These are phyloP conservation scores for Podospora pseudopauciseta DNA, from an alignment of 495 filamentous ascomycete genomes.

Conservation along the genomic window DNA sequence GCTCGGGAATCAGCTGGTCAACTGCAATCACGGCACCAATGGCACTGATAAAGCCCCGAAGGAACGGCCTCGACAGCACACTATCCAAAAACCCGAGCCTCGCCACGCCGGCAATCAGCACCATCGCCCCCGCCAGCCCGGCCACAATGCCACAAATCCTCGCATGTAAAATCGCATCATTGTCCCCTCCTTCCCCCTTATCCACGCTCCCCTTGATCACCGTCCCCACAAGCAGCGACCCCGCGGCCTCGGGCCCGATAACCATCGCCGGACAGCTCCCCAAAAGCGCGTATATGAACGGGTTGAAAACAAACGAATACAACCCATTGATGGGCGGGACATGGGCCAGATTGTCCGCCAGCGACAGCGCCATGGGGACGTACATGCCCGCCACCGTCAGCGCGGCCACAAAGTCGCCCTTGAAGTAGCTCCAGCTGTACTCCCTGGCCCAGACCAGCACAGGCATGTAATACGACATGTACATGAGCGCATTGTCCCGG, in stretches of 20 bases:
- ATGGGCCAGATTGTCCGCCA: constrained; percentile 90
- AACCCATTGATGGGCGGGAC: constrained; percentile 93
- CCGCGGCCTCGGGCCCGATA: constrained; percentile 93
- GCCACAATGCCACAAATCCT: constrained; percentile 86
- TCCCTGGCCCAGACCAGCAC: constrained; percentile 82
- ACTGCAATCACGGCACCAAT: constrained; percentile 95
- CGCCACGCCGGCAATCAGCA: constrained; percentile 75
- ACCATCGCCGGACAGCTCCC: constrained; percentile 90
- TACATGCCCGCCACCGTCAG: constrained; percentile 96
- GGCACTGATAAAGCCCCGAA: constrained; percentile 93
- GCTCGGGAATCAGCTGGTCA: constrained; percentile 88
- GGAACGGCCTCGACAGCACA: constrained; percentile 86
- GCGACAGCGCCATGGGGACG: constrained; percentile 92
- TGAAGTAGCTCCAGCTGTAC: constrained; percentile 75
- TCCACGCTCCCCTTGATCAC: constrained; percentile 78
- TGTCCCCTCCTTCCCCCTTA: constrained; percentile 63
- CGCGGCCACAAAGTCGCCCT: constrained; percentile 81
- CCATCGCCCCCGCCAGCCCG: constrained; percentile 79
- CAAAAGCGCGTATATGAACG: constrained; percentile 80
- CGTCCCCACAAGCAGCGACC: constrained; percentile 81
- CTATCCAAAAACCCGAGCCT: constrained; percentile 93
- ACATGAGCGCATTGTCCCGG: constrained; percentile 59
- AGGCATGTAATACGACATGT: constrained; percentile 90
- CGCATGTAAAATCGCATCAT: constrained; percentile 67
- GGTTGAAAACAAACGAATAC: constrained; percentile 90